Evolutionary conservation across 2,329 filamentous ascomycete genomes (phyloP), one percentile per base, ranked within the genome.

Genomic region (Juglanconis juglandina): DNA sequence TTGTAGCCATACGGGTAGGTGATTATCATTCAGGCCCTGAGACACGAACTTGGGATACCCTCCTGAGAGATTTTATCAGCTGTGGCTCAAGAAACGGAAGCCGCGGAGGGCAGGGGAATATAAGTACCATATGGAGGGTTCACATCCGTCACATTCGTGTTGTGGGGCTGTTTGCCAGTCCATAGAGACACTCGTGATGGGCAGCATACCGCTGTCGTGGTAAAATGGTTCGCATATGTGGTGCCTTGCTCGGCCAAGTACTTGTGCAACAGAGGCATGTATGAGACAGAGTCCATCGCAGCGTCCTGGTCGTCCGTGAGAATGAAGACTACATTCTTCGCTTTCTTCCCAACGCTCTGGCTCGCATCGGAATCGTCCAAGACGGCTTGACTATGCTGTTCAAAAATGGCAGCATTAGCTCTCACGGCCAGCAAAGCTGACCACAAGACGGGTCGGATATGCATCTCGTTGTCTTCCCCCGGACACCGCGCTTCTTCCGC

Each of bases 221-320:
- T 87, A 60, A 85, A 90, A 66, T 91, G 87, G 44, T 82, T 82
- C 50, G 75, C 73, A 63, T 83, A 90, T 1, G 77, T 79, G 0
- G 84, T 87, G 0, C 87, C 88, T 56, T 85, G 73, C 0, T 85
- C 74, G 11, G 78, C 70, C 0, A 90, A 68, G 64, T 87, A 78
- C 65, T 85, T 80, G 53, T 81, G 73, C 0, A 88, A 72, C 1
- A 77, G 72, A 0, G 84, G 84, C 76, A 86, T 86, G 61, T 88
- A 88, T 0, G 81, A 75, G 3, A 88, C 67, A 0, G 86, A 89
- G 51, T 84, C 75, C 65, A 90, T 75, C 46, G 83, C 80, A 1
- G 84, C 71, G 66, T 90, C 87, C 67, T 90, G 87, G 63, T 90
- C 87, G 62, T 90, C 87, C 0, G 85, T 87, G 44, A 90, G 75